These are phyloP conservation scores for Tolypocladium cylindrosporum DNA, from an alignment of 2,329 filamentous ascomycete species.

Conservation along the genomic window DNA sequence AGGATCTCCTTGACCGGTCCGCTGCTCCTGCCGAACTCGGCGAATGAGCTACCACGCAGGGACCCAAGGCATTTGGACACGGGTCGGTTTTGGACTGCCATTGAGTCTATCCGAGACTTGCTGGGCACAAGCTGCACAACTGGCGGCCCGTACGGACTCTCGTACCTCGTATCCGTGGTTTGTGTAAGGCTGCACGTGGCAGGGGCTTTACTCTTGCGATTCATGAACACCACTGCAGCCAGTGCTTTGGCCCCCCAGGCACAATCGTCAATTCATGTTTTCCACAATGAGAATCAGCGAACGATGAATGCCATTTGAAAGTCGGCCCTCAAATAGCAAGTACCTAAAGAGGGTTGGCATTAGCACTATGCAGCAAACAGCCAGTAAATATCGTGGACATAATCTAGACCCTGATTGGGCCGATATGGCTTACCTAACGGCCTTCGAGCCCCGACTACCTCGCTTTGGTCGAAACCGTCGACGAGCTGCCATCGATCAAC, in stretches of 20 bases:
- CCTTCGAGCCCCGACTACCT: slow-evolving; percentile 14
- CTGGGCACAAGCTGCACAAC: not conserved
- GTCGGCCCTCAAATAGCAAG: not conserved
- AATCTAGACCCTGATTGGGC: slow-evolving; percentile 12
- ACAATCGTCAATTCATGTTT: not conserved
- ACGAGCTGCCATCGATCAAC: slow-evolving; percentile 13
- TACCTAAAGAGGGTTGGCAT: too few species aligned
- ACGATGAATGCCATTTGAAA: not conserved
- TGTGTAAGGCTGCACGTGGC: not conserved
- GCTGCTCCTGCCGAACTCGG: not conserved
- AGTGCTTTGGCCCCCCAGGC: not conserved
- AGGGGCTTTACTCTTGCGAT: not conserved
- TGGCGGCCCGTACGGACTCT: not conserved
- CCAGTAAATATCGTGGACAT: not conserved
- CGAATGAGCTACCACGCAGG: not conserved
- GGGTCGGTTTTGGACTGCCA: not conserved
- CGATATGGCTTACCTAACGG: slow-evolving; percentile 16
- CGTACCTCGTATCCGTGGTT: not conserved
- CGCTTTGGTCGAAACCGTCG: slow-evolving; percentile 7
- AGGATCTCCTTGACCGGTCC: slow-evolving; percentile 3
- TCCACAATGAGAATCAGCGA: not conserved
- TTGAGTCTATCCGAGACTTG: not conserved
- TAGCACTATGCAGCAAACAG: too few species aligned
- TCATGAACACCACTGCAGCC: not conserved
- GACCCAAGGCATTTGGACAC: slow-evolving; percentile 9